Percentiles rank a stretch among this genome's conserved stretches.
Evolutionary conservation across 2,329 filamentous ascomycete genomes (phyloP).

Genomic region (Diaporthe nobilis): DNA sequence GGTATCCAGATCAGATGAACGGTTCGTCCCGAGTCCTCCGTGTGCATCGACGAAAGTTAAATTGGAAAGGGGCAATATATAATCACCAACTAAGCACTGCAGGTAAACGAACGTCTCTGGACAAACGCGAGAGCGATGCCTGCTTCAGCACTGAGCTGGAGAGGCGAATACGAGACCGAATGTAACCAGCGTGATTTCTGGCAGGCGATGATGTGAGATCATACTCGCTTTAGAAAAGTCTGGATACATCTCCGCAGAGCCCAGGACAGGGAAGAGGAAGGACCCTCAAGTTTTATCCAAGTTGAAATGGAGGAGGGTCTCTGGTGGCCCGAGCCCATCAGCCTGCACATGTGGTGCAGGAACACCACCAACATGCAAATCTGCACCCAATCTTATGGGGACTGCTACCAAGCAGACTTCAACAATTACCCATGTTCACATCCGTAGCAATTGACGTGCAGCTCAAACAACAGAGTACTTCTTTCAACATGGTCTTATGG

Average conservation of each 20-base stretch:
- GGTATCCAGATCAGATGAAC: background rate
- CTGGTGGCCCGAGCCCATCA: no score
- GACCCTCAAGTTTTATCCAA: background rate
- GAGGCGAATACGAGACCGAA: constrained; percentile 23
- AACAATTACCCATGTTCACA: background rate
- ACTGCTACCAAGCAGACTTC: background rate
- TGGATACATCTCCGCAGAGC: no score
- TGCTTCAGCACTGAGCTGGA: background rate
- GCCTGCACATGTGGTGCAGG: background rate
- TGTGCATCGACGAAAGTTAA: background rate
- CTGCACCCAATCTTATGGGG: background rate
- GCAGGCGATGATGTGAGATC: background rate
- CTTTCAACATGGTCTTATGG: background rate
- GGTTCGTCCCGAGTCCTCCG: background rate
- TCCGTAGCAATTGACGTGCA: background rate
- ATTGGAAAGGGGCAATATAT: background rate
- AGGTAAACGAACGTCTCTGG: background rate
- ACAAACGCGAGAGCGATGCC: background rate
- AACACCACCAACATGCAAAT: background rate
- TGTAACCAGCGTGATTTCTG: background rate
- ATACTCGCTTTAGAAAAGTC: no score
- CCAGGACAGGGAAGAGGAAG: no score
- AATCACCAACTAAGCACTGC: background rate
- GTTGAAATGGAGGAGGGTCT: background rate
- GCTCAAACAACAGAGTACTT: background rate